Conservation (phyloP, 2,329 filamentous ascomycete species). For the Paecilomyces fulvus region DNA sequence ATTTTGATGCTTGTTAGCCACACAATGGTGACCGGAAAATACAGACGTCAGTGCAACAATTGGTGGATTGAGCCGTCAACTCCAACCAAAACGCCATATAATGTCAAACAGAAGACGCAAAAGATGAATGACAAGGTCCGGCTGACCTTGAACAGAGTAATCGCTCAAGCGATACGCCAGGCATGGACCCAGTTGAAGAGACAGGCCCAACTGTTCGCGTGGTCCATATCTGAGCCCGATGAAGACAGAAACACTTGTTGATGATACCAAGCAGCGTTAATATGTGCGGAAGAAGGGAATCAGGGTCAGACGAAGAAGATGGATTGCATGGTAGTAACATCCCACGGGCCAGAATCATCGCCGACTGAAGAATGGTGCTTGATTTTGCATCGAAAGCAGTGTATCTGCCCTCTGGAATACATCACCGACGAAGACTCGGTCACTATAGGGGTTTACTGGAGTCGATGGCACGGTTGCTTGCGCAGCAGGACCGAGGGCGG, state of each 20-base stretch:
- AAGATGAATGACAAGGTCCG: neutral
- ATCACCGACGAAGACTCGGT: slow-evolving; percentile 42
- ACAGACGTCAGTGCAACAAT: neutral
- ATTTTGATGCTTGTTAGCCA: neutral
- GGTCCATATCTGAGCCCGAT: no score
- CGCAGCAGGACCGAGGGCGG: slow-evolving; percentile 78
- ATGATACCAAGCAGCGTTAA: neutral
- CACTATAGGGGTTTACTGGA: slow-evolving; percentile 39
- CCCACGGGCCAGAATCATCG: slow-evolving; percentile 17
- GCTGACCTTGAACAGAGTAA: neutral
- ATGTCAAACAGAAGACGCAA: neutral
- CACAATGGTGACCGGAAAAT: neutral
- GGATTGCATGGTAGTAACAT: neutral
- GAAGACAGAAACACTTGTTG: neutral
- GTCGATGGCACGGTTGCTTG: slow-evolving; percentile 75
- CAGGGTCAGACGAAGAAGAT: neutral
- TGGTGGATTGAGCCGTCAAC: neutral
- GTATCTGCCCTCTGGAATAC: slow-evolving; percentile 43
- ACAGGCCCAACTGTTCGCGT: no score
- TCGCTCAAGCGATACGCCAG: no score
- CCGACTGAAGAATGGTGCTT: slow-evolving; percentile 33
- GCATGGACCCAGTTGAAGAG: no score
- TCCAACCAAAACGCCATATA: neutral
- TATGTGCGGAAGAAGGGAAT: neutral
- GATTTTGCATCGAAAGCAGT: slow-evolving; percentile 36